Percentiles rank a stretch among this genome's conserved stretches.
These are phyloP conservation scores for Fusarium pseudoanthophilum DNA, from an alignment of 2,329 filamentous ascomycete genomes.

Conservation along the genomic window DNA sequence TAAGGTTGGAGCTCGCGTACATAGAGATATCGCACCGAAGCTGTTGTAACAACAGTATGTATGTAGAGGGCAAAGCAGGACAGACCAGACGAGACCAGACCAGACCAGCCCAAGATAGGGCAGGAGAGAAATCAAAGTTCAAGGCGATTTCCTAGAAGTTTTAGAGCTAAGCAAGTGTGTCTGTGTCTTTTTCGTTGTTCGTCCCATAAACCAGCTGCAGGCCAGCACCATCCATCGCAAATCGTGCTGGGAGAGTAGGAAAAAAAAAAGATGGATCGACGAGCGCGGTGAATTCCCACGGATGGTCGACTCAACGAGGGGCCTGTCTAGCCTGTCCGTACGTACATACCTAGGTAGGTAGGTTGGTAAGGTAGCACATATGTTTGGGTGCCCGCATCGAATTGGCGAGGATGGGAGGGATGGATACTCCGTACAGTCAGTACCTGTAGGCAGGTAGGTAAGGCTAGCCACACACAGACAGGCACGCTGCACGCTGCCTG, in stretches of 20 bases:
- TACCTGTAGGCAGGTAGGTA: not conserved
- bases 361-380: not conserved
- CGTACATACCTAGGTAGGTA: no score
- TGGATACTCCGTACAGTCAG: not conserved
- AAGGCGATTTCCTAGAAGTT: slow-evolving; percentile 9
- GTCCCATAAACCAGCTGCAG: slow-evolving; percentile 18
- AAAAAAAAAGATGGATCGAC: not conserved
- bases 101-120: not conserved
- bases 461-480: slow-evolving; percentile 33
- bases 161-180: slow-evolving; percentile 21
- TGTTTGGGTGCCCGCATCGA: slow-evolving; percentile 11
- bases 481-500: slow-evolving; percentile 31
- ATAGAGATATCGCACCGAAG: slow-evolving; percentile 11
- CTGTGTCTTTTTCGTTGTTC: slow-evolving; percentile 25
- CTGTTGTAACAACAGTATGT: slow-evolving; percentile 7
- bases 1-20: slow-evolving; percentile 23
- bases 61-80: slow-evolving; percentile 7
- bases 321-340: not conserved
- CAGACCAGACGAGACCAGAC: not conserved
- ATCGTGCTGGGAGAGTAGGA: not conserved
- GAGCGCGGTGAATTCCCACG: slow-evolving; percentile 27
- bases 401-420: slow-evolving; percentile 22
- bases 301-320: slow-evolving; percentile 19
- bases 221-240: slow-evolving; percentile 34
- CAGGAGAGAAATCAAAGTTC: slow-evolving; percentile 10